These are phyloP conservation scores for Vanrija pseudolonga DNA, from an alignment of 1,284 basidiomycete genomes.

Conservation along the genomic window DNA sequence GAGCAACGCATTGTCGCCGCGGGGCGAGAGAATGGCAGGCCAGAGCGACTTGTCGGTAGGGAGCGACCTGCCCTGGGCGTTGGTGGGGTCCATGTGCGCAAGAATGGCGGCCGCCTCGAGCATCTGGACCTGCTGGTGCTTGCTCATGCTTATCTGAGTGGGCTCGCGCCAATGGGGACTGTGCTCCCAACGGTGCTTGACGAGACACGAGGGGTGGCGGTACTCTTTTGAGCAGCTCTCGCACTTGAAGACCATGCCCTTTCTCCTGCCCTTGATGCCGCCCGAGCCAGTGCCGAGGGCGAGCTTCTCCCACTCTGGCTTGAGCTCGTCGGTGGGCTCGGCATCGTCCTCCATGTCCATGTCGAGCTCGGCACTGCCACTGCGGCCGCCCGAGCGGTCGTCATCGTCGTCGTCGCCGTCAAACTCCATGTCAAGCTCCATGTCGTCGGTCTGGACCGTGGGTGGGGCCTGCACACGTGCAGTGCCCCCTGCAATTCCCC, in stretches of 20 bases:
- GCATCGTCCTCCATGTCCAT: conserved; percentile 34
- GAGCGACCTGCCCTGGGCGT: conserved; percentile 64
- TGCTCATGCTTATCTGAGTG: conserved; percentile 86
- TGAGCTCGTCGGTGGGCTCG: conserved; percentile 3
- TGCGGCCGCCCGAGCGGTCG: conserved; percentile 16
- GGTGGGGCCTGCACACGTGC: conserved; percentile 9
- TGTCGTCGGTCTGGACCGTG: conserved; percentile 28
- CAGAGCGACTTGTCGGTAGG: conserved; percentile 84
- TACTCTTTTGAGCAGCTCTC: conserved; percentile 93
- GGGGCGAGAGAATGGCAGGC: conserved; percentile 55
- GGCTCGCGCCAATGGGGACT: conserved; percentile 96
- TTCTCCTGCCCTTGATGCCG: conserved; percentile 57
- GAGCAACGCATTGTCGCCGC: conserved; percentile 32
- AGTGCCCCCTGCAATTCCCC: conserved; percentile 14
- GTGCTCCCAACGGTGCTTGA: conserved; percentile 98
- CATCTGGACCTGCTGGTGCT: conserved; percentile 96
- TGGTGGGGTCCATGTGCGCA: conserved; percentile 65
- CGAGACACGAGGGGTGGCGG: conserved; percentile 87
- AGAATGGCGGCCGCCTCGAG: conserved; percentile 96
- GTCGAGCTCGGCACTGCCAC: conserved; percentile 29
- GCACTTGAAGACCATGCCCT: conserved; percentile 81
- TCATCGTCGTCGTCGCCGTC: conserved; percentile 20
- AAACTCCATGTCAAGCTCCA: conserved; percentile 46
- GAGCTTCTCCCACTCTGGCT: conserved; percentile 31
- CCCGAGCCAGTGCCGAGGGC: conserved; percentile 47